Conservation (phyloP, 495 filamentous ascomycete genomes). For the Annulohypoxylon bovei region DNA sequence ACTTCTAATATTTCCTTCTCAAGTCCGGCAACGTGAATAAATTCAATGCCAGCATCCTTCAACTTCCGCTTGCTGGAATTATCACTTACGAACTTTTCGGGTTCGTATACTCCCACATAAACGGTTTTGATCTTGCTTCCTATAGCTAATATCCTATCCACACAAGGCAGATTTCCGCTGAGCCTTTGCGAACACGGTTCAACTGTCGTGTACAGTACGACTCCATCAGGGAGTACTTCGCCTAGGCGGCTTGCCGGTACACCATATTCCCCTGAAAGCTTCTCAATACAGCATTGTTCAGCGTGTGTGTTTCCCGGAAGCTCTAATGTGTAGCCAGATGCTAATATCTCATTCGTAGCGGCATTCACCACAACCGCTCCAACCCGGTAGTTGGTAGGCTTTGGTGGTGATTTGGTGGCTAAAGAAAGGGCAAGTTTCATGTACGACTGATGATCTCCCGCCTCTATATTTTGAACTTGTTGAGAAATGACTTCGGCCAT, state of each 20-base stretch:
- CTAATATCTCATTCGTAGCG: conserved; percentile 68
- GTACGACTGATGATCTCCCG: conserved; percentile 67
- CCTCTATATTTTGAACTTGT: conserved; percentile 34
- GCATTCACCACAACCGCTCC: conserved; percentile 81
- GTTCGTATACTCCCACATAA: conserved; percentile 89
- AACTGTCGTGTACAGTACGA: conserved; percentile 89
- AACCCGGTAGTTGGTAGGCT: conserved; percentile 91
- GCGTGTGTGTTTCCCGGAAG: conserved; percentile 94
- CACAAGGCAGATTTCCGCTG: conserved; percentile 84
- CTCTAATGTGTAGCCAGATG: conserved; percentile 91
- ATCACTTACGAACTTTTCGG: conserved; percentile 83
- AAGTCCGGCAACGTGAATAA: conserved; percentile 75
- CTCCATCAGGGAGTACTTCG: conserved; percentile 62
- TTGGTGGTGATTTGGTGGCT: conserved; percentile 80
- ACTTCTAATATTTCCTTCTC: conserved; percentile 83
- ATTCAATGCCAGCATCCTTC: conserved; percentile 76
- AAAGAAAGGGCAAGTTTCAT: conserved; percentile 78
- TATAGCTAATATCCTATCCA: conserved; percentile 77
- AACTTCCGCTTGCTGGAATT: conserved; percentile 79
- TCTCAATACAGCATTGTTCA: conserved; percentile 88
- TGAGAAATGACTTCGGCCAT: conserved; percentile 22
- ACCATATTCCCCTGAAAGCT: conserved; percentile 65
- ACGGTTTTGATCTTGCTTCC: conserved; percentile 75
- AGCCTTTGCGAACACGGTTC: conserved; percentile 88
- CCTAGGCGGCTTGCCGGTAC: conserved; percentile 66